Evolutionary conservation across 1,284 basidiomycete genomes (phyloP).

Genomic region (Athelia sp.): DNA sequence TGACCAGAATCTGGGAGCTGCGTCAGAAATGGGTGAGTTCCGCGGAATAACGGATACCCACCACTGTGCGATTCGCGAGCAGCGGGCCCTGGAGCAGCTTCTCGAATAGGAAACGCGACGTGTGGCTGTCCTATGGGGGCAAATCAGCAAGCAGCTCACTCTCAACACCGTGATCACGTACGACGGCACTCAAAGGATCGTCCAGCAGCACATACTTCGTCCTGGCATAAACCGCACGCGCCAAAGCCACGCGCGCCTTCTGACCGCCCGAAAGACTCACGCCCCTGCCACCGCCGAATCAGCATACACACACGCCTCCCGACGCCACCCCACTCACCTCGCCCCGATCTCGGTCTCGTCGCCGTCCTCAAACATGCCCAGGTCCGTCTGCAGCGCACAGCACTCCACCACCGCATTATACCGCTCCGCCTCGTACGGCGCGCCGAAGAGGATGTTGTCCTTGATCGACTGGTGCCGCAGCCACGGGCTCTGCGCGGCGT

Average conservation of each 20-base stretch:
- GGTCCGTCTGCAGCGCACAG: conserved; percentile 63
- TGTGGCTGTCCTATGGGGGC: conserved; percentile 60
- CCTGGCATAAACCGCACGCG: conserved; percentile 61
- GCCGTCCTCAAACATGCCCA: conserved; percentile 58
- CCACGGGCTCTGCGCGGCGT: conserved; percentile 84
- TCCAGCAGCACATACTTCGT: conserved; percentile 67
- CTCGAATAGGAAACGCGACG: conserved; percentile 64
- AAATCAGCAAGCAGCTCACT: neutral
- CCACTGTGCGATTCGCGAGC: conserved; percentile 62
- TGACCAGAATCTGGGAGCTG: conserved; percentile 59
- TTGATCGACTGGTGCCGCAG: conserved; percentile 46
- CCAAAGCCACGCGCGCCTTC: conserved; percentile 51
- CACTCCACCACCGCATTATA: conserved; percentile 48
- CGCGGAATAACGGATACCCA: conserved; percentile 27
- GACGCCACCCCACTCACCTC: too few species aligned
- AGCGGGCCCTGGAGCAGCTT: conserved; percentile 61
- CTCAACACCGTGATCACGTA: conserved; percentile 25
- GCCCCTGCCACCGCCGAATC: too few species aligned
- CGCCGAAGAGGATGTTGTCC: conserved; percentile 60
- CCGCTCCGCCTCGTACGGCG: conserved; percentile 45
- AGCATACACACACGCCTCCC: too few species aligned
- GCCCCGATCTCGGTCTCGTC: conserved; percentile 38
- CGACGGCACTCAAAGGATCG: conserved; percentile 69
- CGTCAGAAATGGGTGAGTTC: conserved; percentile 2
- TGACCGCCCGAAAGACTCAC: conserved; percentile 31